These are phyloP conservation scores for Phialemonium atrogriseum DNA, from an alignment of 2,329 filamentous ascomycete genomes.

Conservation along the genomic window DNA sequence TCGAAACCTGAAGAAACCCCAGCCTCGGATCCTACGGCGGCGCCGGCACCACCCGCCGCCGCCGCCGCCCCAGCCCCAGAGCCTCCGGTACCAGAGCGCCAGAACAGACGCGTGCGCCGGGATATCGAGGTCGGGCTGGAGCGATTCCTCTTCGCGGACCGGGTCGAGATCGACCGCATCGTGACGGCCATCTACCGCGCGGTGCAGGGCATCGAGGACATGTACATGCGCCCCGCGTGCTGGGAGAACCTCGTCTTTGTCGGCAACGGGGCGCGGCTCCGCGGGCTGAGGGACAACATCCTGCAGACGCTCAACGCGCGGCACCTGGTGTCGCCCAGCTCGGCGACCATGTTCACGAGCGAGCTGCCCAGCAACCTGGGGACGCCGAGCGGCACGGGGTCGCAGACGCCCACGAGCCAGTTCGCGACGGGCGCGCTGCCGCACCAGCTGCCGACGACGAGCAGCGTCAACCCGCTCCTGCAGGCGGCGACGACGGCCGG, in stretches of 20 bases:
- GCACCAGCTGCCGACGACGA: slow-evolving; percentile 42
- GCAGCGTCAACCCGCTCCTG: slow-evolving; percentile 74
- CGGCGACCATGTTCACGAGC: slow-evolving; percentile 93
- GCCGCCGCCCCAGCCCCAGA: slow-evolving; percentile 13
- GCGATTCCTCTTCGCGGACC: slow-evolving; percentile 61
- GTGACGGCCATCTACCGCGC: slow-evolving; percentile 76
- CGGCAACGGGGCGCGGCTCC: slow-evolving; percentile 68
- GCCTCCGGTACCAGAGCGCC: slow-evolving; percentile 28
- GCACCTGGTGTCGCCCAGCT: slow-evolving; percentile 85
- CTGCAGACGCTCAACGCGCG: slow-evolving; percentile 70
- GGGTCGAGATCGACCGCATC: slow-evolving; percentile 72
- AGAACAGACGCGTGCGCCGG: slow-evolving; percentile 49
- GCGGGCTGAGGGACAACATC: slow-evolving; percentile 84
- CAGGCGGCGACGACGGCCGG: slow-evolving; percentile 78
- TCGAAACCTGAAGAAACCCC: slow-evolving; percentile 1
- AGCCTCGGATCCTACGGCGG: slow-evolving; percentile 9
- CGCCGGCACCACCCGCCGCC: slow-evolving; percentile 6
- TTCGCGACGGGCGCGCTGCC: slow-evolving; percentile 37
- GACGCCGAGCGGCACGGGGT: slow-evolving; percentile 81
- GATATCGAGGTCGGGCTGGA: slow-evolving; percentile 73
- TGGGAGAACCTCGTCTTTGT: slow-evolving; percentile 93
- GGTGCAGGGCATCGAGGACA: slow-evolving; percentile 74
- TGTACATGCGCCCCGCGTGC: slow-evolving; percentile 73
- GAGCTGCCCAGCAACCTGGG: slow-evolving; percentile 91
- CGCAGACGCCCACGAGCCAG: slow-evolving; percentile 74